A percentile compares a stretch with the other conserved stretches of the same genome.
Conservation (phyloP, 805 yeast genomes). For the Saturnispora ahearnii region DNA sequence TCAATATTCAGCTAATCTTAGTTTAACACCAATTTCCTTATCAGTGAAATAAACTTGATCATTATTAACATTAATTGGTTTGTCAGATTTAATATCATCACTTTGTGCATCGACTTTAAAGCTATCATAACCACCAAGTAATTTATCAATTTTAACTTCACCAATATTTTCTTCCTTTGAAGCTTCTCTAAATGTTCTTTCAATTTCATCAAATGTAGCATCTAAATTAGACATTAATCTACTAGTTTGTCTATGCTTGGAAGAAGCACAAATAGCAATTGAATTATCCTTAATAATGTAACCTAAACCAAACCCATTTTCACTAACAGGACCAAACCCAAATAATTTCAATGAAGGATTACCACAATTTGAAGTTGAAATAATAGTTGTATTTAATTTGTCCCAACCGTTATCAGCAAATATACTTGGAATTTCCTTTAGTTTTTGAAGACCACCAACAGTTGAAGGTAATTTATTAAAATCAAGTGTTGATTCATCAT, state of each 20-base stretch:
- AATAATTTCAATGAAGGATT: slow-evolving; percentile 79
- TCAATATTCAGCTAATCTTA: slow-evolving; percentile 54
- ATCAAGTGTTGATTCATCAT: slow-evolving; percentile 27
- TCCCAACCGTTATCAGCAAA: slow-evolving; percentile 89
- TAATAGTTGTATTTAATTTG: slow-evolving; percentile 64
- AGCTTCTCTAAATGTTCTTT: slow-evolving; percentile 36
- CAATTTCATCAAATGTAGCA: slow-evolving; percentile 52
- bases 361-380: slow-evolving; percentile 86
- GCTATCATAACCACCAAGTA: slow-evolving; percentile 81
- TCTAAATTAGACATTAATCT: slow-evolving; percentile 64
- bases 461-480: slow-evolving; percentile 21
- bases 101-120: slow-evolving; percentile 56
- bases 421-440: slow-evolving; percentile 52
- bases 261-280: slow-evolving; percentile 71
- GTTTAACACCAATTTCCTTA: slow-evolving; percentile 55
- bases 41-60: slow-evolving; percentile 17
- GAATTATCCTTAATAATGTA: slow-evolving; percentile 78
- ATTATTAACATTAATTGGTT: slow-evolving; percentile 3
- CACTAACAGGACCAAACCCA: slow-evolving; percentile 87
- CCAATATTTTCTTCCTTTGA: slow-evolving; percentile 11
- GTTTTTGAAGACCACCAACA: slow-evolving; percentile 15
- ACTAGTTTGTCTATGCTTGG: slow-evolving; percentile 81
- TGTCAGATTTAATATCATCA: slow-evolving; percentile 38
- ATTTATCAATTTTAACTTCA: slow-evolving; percentile 24
- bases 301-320: slow-evolving; percentile 91